A percentile compares a stretch with the other conserved stretches of the same genome.
phyloP scores from a whole-genome alignment of 306 rosid genomes.

The Cicer arietinum region DNA sequence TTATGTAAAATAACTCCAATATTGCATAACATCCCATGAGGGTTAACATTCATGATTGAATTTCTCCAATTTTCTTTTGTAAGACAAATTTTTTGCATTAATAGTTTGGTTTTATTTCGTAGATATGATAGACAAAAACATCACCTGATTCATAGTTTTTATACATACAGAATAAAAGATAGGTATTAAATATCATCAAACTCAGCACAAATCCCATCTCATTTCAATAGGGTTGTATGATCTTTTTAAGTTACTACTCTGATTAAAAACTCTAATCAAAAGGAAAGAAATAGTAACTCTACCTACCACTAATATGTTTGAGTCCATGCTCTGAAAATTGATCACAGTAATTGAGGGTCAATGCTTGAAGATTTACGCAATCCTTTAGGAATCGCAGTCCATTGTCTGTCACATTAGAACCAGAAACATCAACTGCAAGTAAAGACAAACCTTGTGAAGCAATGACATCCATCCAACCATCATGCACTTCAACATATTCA shows the following conservation, averaged over 20 bases:
- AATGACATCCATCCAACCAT: constrained; percentile 72
- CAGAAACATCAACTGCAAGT: constrained; percentile 68
- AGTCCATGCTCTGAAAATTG: constrained; percentile 68
- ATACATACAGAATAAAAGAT: constrained; percentile 16
- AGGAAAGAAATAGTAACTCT: constrained; percentile 34
- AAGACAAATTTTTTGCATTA: neutral
- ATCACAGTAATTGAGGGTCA: constrained; percentile 64
- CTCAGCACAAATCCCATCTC: constrained; percentile 15
- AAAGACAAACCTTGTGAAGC: constrained; percentile 70
- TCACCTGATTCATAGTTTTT: neutral
- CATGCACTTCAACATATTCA: constrained; percentile 64
- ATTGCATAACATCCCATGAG: constrained; percentile 24
- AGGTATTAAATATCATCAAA: constrained; percentile 16
- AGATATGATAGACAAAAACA: constrained; percentile 5
- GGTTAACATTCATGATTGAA: neutral
- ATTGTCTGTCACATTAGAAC: constrained; percentile 64
- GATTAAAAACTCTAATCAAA: neutral
- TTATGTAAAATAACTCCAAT: constrained; percentile 22
- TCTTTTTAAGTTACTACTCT: constrained; percentile 1
- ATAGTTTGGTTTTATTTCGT: neutral
- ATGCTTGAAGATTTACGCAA: constrained; percentile 62
- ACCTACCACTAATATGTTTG: constrained; percentile 69
- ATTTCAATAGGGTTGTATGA: constrained; percentile 21
- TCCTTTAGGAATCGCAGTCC: constrained; percentile 61
- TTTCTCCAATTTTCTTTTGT: constrained; percentile 13